Conservation (phyloP, 148 eudicot genomes). For the Heliosperma pusillum region DNA sequence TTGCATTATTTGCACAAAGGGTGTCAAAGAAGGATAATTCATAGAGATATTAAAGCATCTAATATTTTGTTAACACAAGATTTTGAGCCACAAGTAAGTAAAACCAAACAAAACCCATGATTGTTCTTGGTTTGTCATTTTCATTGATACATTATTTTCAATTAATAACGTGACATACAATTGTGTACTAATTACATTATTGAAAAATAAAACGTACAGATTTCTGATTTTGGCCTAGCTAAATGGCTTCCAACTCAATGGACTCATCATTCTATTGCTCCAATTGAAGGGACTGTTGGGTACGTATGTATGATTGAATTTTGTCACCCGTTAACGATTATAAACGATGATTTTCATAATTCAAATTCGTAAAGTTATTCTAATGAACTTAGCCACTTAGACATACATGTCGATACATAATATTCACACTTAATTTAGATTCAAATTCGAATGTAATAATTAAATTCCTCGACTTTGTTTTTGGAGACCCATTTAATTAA, state of each 20-base stretch:
- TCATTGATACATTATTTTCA: neutral
- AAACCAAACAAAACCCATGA: neutral
- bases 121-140: neutral
- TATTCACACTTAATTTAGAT: too few relatives aligned
- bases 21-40: constrained; percentile 93
- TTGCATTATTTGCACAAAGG: constrained; percentile 86
- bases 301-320: constrained; percentile 16
- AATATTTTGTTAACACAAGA: constrained; percentile 63
- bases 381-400: too few relatives aligned
- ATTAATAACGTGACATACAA: neutral
- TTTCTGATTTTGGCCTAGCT: constrained; percentile 97
- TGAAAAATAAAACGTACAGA: constrained; percentile 31
- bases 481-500: too few relatives aligned
- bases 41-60: constrained; percentile 85
- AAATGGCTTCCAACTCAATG: constrained; percentile 98
- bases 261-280: constrained; percentile 92
- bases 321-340: too few relatives aligned
- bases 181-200: constrained; percentile 2
- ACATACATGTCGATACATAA: too few relatives aligned
- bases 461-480: too few relatives aligned
- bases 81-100: constrained; percentile 73
- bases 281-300: constrained; percentile 99
- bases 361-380: too few relatives aligned
- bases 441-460: too few relatives aligned
- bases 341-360: too few relatives aligned